Evolutionary conservation across 208 protist species (phyloP), one percentile per base, ranked within the genome.

Genomic region (Trypanosomatidae sp.): DNA sequence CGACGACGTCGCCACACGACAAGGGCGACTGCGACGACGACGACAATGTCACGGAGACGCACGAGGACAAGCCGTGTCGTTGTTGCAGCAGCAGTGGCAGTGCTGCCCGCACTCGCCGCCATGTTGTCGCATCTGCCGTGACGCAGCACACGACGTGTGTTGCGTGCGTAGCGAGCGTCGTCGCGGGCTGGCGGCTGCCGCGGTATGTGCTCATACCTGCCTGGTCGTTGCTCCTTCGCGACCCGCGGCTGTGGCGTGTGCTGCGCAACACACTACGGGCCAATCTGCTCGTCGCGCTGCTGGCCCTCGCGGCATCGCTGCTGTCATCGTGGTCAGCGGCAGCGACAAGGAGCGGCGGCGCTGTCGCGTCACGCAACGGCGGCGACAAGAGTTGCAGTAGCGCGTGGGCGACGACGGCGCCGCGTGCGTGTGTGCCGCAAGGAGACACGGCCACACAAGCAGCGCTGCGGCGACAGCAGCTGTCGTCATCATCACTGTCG

Each of bases 161-260:
- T 35, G 11, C 30, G 11, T 35, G 11, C 30, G n/a, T 11, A 11
- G n/a, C n/a, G 11, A 35, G 30, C 30, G n/a, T 11, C 11, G 11
- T 35, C 30, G n/a, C 30, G n/a, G 11, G 30, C 30, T 35, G 11
- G n/a, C 30, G 11, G 30, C n/a, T 35, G 30, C 11, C n/a, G 30
- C n/a, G 11, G n/a, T 35, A 35, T 35, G n/a, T 16, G 23, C 43
- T 59, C 26, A 69, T 69, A 49, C 62, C 62, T 23, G 46, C 57
- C 25, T 69, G 62, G 62, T 50, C 44, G 15, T 41, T 59, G 21
- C 35, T 64, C 13, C 54, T 63, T 41, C 49, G 46, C 13, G 48
- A 71, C 39, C 63, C 56, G 13, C 58, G 61, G 63, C 32, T 71
- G 50, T 71, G 63, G 63, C 46, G 51, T 46, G 38, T 71, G 18